A percentile compares a stretch with the other conserved stretches of the same genome.
Conservation (phyloP, 2,329 filamentous ascomycete genomes). For the Periconia macrospinosa region DNA sequence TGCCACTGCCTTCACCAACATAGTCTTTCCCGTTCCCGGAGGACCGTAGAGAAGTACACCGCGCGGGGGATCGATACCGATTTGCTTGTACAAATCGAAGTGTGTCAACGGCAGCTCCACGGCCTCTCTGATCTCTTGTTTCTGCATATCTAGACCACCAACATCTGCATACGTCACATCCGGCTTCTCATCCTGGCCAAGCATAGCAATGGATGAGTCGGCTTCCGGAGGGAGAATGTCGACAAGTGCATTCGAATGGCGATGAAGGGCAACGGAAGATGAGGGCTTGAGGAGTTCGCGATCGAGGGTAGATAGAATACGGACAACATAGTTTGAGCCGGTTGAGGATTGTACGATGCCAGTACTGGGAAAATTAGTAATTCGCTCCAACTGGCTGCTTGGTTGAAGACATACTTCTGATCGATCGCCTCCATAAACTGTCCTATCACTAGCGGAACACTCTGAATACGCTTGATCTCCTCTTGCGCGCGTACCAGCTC, state of each 20-base stretch:
- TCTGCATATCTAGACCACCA: slow-evolving; percentile 98
- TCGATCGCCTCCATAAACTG: slow-evolving; percentile 99
- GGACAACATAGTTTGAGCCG: slow-evolving; percentile 97
- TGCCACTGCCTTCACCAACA: slow-evolving; percentile 97
- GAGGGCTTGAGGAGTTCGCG: slow-evolving; percentile 97
- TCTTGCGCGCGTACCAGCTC: slow-evolving; percentile 97
- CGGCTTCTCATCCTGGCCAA: slow-evolving; percentile 94
- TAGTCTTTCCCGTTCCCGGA: slow-evolving; percentile 93
- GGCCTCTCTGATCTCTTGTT: slow-evolving; percentile 97
- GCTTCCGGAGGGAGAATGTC: slow-evolving; percentile 99
- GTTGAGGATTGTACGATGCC: slow-evolving; percentile 98
- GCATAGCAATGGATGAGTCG: slow-evolving; percentile 98
- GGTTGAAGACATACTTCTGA: slow-evolving; percentile 72
- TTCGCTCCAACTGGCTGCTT: slow-evolving; percentile 1
- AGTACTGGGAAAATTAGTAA: slow-evolving; percentile 62
- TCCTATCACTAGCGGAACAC: slow-evolving; percentile 94
- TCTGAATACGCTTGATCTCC: slow-evolving; percentile 99
- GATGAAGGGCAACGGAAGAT: slow-evolving; percentile 94
- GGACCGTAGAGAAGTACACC: slow-evolving; percentile 96
- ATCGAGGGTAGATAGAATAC: slow-evolving; percentile 96
- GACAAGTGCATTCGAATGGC: slow-evolving; percentile 97
- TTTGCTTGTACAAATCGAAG: slow-evolving; percentile 98
- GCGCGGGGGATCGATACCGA: slow-evolving; percentile 96
- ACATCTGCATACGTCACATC: slow-evolving; percentile 98
- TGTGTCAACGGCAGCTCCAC: slow-evolving; percentile 96